These are phyloP conservation scores for Pestalotiopsis sp. DNA, from an alignment of 2,329 filamentous ascomycete genomes.

Conservation along the genomic window DNA sequence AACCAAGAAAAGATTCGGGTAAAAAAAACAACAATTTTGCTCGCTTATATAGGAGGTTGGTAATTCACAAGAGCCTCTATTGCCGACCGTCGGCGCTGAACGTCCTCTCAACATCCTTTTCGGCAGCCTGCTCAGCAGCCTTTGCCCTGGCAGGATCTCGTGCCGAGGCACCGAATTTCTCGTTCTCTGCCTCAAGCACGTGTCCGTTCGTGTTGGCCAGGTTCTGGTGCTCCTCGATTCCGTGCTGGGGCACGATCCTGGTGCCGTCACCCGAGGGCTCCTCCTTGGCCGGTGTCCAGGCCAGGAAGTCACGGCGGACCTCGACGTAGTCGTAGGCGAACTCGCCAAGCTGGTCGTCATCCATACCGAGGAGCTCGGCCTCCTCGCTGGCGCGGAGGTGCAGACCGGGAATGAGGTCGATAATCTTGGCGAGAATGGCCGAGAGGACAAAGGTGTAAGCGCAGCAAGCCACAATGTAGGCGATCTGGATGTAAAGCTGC, in stretches of 20 bases:
- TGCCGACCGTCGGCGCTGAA: neutral
- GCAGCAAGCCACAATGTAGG: conserved; percentile 67
- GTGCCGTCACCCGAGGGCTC: conserved; percentile 62
- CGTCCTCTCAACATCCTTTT: neutral
- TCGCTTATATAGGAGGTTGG: neutral
- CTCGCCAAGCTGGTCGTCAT: conserved; percentile 87
- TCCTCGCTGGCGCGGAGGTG: conserved; percentile 79
- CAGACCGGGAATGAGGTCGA: conserved; percentile 75
- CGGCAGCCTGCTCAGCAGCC: conserved; percentile 18
- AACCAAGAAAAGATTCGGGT: neutral
- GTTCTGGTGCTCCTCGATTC: conserved; percentile 68
- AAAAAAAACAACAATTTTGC: neutral
- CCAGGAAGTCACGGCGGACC: conserved; percentile 83
- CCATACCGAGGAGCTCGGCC: conserved; percentile 84
- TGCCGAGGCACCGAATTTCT: conserved; percentile 29
- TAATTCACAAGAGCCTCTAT: neutral
- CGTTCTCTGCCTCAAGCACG: conserved; percentile 38
- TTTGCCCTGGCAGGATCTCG: conserved; percentile 25
- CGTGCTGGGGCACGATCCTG: conserved; percentile 66
- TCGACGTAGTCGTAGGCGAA: conserved; percentile 91
- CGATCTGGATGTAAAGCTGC: conserved; percentile 77
- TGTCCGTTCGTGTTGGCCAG: conserved; percentile 59
- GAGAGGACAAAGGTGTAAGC: conserved; percentile 74
- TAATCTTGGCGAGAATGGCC: conserved; percentile 69
- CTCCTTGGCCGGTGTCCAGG: conserved; percentile 76